phyloP scores from a whole-genome alignment of 176 grass and related monocot genomes.

The Saccharum spontaneum region DNA sequence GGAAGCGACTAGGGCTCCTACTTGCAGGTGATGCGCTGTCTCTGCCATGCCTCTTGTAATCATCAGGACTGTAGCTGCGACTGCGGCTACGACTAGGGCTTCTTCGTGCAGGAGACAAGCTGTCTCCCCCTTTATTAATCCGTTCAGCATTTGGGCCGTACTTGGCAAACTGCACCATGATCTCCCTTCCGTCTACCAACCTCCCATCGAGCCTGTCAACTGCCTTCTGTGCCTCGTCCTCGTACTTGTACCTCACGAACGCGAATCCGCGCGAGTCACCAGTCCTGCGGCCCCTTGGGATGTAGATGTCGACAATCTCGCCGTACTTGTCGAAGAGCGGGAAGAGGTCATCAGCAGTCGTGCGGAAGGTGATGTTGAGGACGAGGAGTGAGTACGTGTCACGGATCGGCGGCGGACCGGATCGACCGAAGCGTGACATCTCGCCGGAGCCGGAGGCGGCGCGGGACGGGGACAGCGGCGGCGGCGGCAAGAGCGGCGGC shows the following conservation, averaged over 20 bases:
- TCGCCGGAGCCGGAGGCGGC: slow-evolving; percentile 22
- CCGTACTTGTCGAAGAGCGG: slow-evolving; percentile 93
- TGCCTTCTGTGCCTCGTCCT: too few relatives aligned
- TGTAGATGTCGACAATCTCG: slow-evolving; percentile 91
- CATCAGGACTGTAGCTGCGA: slow-evolving; percentile 58
- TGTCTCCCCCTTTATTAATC: slow-evolving; percentile 46
- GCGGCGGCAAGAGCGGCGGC: too few relatives aligned
- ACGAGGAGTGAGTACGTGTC: slow-evolving; percentile 96
- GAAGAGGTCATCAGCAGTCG: slow-evolving; percentile 85
- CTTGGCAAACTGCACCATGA: slow-evolving; percentile 99
- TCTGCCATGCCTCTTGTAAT: too few relatives aligned
- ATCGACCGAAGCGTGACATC: slow-evolving; percentile 96
- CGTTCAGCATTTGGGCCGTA: slow-evolving; percentile 91
- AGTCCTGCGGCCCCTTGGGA: slow-evolving; percentile 91
- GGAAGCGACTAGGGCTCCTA: too few relatives aligned
- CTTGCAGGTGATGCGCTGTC: too few relatives aligned
- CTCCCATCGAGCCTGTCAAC: too few relatives aligned
- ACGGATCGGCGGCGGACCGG: slow-evolving; percentile 78
- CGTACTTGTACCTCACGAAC: too few relatives aligned
- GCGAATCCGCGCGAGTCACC: slow-evolving; percentile 85
- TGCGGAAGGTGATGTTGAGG: slow-evolving; percentile 95
- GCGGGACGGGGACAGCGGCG: background rate
- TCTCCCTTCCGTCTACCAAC: slow-evolving; percentile 89
- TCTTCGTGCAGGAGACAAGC: slow-evolving; percentile 36
- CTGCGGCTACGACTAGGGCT: slow-evolving; percentile 68